Conservation (phyloP, 106 monocot genomes). For the Platanthera zijinensis region DNA sequence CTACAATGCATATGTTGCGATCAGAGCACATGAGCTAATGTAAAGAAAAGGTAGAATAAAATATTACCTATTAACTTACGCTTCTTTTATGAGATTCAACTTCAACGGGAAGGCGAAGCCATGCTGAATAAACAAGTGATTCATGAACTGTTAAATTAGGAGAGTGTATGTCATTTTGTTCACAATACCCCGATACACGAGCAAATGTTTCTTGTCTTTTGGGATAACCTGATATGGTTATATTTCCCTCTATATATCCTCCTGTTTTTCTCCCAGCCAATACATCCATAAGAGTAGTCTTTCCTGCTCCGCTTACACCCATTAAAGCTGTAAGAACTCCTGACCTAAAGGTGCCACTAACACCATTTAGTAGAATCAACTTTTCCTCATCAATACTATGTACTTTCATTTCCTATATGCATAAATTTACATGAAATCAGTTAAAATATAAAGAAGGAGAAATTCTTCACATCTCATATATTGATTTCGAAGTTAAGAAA, state of each 20-base stretch:
- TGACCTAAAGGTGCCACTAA: conserved; percentile 29
- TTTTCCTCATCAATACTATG: conserved; percentile 16
- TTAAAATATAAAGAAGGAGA: not conserved
- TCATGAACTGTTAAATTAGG: conserved; percentile 31
- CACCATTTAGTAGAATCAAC: conserved; percentile 22
- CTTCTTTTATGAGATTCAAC: conserved; percentile 5
- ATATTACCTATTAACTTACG: not conserved
- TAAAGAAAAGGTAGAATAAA: not conserved
- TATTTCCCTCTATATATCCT: conserved; percentile 30
- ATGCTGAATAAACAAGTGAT: conserved; percentile 32
- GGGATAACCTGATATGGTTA: conserved; percentile 25
- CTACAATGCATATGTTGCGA: not conserved
- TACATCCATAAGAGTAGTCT: conserved; percentile 33
- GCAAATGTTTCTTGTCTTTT: conserved; percentile 40
- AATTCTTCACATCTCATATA: not conserved
- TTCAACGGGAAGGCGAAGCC: conserved; percentile 19
- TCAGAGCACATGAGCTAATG: not conserved
- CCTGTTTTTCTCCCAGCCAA: conserved; percentile 28
- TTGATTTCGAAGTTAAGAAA: not conserved
- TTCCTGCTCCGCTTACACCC: conserved; percentile 36
- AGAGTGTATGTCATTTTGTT: conserved; percentile 36
- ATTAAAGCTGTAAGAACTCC: conserved; percentile 33
- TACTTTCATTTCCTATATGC: conserved; percentile 25
- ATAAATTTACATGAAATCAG: not conserved
- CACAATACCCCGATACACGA: conserved; percentile 31